Percentiles rank a stretch among this genome's conserved stretches.
Evolutionary conservation across 2,329 filamentous ascomycete species (phyloP).

Genomic region (Cladophialophora exuberans): DNA sequence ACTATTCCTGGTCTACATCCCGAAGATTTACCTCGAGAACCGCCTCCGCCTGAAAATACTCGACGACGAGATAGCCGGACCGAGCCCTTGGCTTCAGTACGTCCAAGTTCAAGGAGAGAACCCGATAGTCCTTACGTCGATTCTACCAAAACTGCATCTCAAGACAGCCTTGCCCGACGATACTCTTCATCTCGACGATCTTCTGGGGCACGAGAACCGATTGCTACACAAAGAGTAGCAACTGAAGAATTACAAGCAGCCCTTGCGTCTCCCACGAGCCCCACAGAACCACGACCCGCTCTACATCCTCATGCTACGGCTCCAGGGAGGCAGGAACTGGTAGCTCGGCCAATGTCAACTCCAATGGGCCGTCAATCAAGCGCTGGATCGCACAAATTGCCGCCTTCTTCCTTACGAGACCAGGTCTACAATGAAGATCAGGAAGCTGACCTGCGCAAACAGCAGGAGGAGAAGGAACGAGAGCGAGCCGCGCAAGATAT

Average conservation of each 20-base stretch:
- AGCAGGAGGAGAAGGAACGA: slow-evolving; percentile 50
- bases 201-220: slow-evolving; percentile 28
- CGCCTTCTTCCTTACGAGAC: slow-evolving; percentile 53
- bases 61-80: slow-evolving; percentile 28
- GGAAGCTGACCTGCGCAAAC: slow-evolving; percentile 36
- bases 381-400: slow-evolving; percentile 34
- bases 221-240: slow-evolving; percentile 12
- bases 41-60: slow-evolving; percentile 7
- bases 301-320: slow-evolving; percentile 44
- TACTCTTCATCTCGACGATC: slow-evolving; percentile 24
- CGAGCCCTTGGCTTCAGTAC: slow-evolving; percentile 25
- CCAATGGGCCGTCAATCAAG: slow-evolving; percentile 67
- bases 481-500: slow-evolving; percentile 81
- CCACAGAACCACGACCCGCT: slow-evolving; percentile 35
- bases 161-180: slow-evolving; percentile 23
- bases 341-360: slow-evolving; percentile 42
- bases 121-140: slow-evolving; percentile 32
- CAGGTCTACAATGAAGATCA: slow-evolving; percentile 46
- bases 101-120: slow-evolving; percentile 28
- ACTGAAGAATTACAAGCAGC: slow-evolving; percentile 15
- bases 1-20: slow-evolving; percentile 80
- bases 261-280: slow-evolving; percentile 35
- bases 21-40: slow-evolving; percentile 64
- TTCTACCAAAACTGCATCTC: slow-evolving; percentile 19
- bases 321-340: slow-evolving; percentile 44